These are phyloP conservation scores for Triticum timopheevii DNA, from an alignment of 176 grass and related monocot species.

Conservation along the genomic window DNA sequence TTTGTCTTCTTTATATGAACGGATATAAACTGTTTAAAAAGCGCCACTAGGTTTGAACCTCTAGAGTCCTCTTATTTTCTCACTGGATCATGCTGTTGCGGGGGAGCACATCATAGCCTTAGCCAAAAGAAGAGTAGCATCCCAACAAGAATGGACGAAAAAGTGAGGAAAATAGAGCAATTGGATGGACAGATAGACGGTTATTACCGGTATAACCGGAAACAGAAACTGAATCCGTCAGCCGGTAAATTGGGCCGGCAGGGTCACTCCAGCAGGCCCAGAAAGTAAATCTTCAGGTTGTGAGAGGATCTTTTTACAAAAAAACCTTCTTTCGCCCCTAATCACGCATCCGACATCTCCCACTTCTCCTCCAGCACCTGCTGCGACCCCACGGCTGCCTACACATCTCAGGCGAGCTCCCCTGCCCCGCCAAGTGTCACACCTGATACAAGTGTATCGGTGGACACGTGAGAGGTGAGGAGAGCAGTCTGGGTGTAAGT, in stretches of 20 bases:
- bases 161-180: not conserved
- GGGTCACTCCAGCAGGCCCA: not conserved
- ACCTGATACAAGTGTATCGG: too few species aligned
- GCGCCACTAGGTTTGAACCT: not conserved
- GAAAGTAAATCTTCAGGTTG: not conserved
- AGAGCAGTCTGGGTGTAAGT: too few species aligned
- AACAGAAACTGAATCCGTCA: not conserved
- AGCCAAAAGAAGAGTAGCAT: not conserved
- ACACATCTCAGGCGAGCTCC: slow-evolving; percentile 1
- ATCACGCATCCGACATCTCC: not conserved
- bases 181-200: not conserved
- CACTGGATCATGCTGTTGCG: not conserved
- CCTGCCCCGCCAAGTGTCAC: not conserved
- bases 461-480: too few species aligned
- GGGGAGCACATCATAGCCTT: not conserved
- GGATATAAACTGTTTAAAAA: not conserved
- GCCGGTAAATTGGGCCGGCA: not conserved
- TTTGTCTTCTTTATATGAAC: not conserved
- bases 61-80: not conserved
- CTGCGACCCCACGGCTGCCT: not conserved
- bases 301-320: too few species aligned
- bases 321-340: not conserved
- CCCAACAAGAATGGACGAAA: not conserved
- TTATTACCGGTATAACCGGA: not conserved
- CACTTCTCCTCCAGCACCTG: not conserved